Evolutionary conservation across 1,139 yeast genomes (phyloP), one percentile per base, ranked within the genome.

Genomic region (Sugiyamaella paludigena): DNA sequence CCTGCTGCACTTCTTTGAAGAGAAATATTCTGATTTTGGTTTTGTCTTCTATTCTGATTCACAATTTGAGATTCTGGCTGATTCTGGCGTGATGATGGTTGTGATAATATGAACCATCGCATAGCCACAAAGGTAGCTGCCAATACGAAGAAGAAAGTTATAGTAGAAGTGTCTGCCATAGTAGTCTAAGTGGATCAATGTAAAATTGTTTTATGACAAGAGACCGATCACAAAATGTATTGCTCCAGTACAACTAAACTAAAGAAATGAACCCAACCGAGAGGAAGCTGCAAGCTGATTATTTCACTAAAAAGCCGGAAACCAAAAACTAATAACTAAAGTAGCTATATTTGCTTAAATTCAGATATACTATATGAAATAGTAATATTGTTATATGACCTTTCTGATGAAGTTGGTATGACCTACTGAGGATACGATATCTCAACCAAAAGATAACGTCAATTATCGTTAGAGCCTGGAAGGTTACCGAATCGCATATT

Each of bases 141-240:
- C 40, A 56, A 40, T 24, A 48, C 51, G 28, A 53, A 51, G 36
- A 62, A 52, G 44, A 60, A 61, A 19, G 57, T 47, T 29, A 58
- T 45, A 27, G 65, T 58, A 8, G 60, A 55, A 6, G 60, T 47
- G 44, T 60, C 64, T 34, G 61, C 59, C 64, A 60, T 61, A 16
- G 24, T 40, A 16, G 31, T 26, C 19, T 24, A 28, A 16, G 44
- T 39, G 8, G 15, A 39, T 10, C n/a, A 19, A 10, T 27, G 5
- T 12, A 31, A 12, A 12, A 31, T 31, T 3, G 5, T 31, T 12
- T 31, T 12, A 3, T 31, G 15, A 31, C 5, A 13, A 3, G 3
- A 12, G 13, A 31, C 6, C 34, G 34, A 6, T 5, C 5, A 19
- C 24, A 19, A 19, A 19, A 3, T 19, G 24, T 19, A 19, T 19